Evolutionary conservation across 2,329 filamentous ascomycete species (phyloP).

Genomic region (Rutstroemia sydowiana): DNA sequence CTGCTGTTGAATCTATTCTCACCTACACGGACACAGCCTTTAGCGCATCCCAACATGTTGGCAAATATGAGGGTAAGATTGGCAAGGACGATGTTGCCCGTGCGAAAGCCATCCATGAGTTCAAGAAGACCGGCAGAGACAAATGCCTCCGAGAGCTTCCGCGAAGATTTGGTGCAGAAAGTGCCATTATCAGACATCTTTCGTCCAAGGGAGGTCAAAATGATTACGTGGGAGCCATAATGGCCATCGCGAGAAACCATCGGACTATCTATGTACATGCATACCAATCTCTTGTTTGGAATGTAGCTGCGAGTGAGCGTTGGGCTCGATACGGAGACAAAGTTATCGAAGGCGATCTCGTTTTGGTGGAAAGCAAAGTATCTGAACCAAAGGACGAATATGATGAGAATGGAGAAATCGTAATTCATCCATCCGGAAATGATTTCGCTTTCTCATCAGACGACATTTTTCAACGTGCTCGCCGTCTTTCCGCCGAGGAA

Average conservation of each 20-base stretch:
- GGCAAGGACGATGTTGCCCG: constrained; percentile 72
- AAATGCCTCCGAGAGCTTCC: constrained; percentile 60
- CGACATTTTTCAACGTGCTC: constrained; percentile 60
- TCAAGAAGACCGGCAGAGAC: constrained; percentile 53
- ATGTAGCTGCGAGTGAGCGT: constrained; percentile 71
- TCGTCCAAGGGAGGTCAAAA: constrained; percentile 33
- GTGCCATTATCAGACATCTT: constrained; percentile 71
- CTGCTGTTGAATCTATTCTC: constrained; percentile 71
- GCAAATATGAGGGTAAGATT: constrained; percentile 40
- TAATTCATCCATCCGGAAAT: constrained; percentile 47
- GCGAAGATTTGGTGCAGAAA: constrained; percentile 73
- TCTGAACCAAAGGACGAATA: constrained; percentile 23
- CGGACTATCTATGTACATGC: constrained; percentile 94
- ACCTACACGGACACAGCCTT: constrained; percentile 61
- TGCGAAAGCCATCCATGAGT: constrained; percentile 70
- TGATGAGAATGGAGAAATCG: constrained; percentile 34
- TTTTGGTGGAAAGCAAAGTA: constrained; percentile 23
- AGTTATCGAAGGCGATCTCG: constrained; percentile 77
- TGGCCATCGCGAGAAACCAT: constrained; percentile 72
- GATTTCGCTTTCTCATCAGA: constrained; percentile 47
- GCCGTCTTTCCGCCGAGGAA: constrained; percentile 70
- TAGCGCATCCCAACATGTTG: constrained; percentile 42
- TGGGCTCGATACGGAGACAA: constrained; percentile 67
- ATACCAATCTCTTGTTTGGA: constrained; percentile 94
- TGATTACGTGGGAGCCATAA: constrained; percentile 77